Conservation (phyloP, 345 rosid genomes). For the Linum usitatissimum region DNA sequence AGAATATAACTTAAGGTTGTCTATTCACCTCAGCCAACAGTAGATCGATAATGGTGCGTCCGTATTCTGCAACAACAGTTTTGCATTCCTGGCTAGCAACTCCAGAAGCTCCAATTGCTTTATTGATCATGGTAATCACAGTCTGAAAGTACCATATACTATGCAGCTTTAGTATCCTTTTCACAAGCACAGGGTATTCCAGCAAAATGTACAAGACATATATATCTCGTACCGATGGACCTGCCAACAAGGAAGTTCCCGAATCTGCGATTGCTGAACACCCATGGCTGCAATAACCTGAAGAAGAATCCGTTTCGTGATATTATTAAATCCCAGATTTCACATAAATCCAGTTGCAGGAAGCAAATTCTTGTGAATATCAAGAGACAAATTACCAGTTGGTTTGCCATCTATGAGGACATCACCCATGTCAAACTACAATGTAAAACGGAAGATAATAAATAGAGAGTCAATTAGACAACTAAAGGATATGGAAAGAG, state of each 20-base stretch:
- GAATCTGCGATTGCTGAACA: slow-evolving; percentile 29
- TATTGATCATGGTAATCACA: slow-evolving; percentile 24
- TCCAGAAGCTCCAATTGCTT: slow-evolving; percentile 25
- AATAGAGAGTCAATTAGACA: background rate
- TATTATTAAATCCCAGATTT: background rate
- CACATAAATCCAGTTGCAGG: background rate
- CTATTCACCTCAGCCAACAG: slow-evolving; percentile 21
- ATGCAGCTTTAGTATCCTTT: background rate
- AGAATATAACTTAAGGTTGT: too few species aligned
- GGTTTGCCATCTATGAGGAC: slow-evolving; percentile 18
- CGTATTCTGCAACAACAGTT: slow-evolving; percentile 20
- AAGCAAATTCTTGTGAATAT: background rate
- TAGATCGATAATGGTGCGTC: slow-evolving; percentile 17
- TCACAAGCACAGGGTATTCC: background rate
- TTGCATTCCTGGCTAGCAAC: slow-evolving; percentile 24
- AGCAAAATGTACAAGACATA: background rate
- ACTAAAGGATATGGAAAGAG: background rate
- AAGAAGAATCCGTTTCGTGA: background rate
- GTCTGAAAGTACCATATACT: slow-evolving; percentile 8
- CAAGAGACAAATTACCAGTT: slow-evolving; percentile 14
- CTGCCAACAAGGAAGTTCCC: slow-evolving; percentile 28
- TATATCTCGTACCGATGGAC: slow-evolving; percentile 20
- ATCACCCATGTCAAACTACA: slow-evolving; percentile 28
- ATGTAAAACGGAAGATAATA: background rate
- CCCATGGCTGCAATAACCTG: slow-evolving; percentile 22